These are phyloP conservation scores for Metrosideros polymorpha DNA, from an alignment of 441 rosid genomes.

Conservation along the genomic window DNA sequence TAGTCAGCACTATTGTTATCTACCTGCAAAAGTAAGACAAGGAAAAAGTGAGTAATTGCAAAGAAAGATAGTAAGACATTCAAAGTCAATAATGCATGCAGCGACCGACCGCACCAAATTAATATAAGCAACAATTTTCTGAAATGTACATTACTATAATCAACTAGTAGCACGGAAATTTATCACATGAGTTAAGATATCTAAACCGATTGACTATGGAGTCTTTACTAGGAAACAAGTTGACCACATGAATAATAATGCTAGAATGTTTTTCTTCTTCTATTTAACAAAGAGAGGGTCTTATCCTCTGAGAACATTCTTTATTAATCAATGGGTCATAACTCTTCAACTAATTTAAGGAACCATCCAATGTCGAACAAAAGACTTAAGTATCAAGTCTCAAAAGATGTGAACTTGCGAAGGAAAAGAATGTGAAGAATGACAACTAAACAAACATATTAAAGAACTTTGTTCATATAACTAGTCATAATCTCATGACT, in stretches of 20 bases:
- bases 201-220: neutral
- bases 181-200: neutral
- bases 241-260: neutral
- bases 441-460: neutral
- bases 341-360: neutral
- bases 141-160: neutral
- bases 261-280: neutral
- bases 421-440: neutral
- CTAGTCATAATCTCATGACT: neutral
- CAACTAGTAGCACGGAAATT: neutral
- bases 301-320: neutral
- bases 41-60: constrained; percentile 1
- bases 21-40: constrained; percentile 31
- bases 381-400: neutral
- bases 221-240: neutral
- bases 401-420: neutral
- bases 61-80: neutral
- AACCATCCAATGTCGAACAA: neutral
- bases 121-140: neutral
- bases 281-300: neutral
- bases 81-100: neutral
- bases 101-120: neutral
- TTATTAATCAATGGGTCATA: neutral
- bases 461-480: neutral
- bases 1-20: constrained; percentile 12